Conservation (phyloP, 495 filamentous ascomycete genomes). For the Penicillium macrosclerotiorum region DNA sequence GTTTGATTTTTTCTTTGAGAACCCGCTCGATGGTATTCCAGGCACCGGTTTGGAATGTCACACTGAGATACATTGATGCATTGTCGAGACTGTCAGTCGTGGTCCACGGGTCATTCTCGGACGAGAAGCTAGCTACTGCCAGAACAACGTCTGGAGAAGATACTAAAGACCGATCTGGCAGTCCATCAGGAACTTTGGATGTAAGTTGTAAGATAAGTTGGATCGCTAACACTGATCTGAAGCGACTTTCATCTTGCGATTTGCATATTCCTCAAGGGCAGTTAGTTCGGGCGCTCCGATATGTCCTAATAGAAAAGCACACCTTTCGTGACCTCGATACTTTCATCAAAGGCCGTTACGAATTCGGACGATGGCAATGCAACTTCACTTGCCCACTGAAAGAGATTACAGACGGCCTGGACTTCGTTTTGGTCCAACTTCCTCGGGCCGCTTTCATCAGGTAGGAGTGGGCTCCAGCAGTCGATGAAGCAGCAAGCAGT, state of each 20-base stretch:
- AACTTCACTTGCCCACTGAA: conserved; percentile 33
- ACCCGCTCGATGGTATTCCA: conserved; percentile 55
- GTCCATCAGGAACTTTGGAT: conserved; percentile 10
- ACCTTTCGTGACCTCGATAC: conserved; percentile 22
- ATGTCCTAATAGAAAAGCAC: too few relatives aligned
- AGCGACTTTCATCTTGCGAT: conserved; percentile 20
- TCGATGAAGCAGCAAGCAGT: conserved; percentile 26
- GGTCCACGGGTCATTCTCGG: conserved; percentile 54
- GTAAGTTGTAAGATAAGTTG: conserved; percentile 26
- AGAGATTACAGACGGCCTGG: conserved; percentile 26
- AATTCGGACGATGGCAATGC: conserved; percentile 38
- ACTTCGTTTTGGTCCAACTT: conserved; percentile 24
- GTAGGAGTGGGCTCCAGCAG: conserved; percentile 9
- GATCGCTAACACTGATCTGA: conserved; percentile 26
- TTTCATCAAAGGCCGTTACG: conserved; percentile 26
- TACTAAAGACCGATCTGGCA: conserved; percentile 17
- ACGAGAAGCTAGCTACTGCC: conserved; percentile 48
- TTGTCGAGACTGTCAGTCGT: conserved; percentile 25
- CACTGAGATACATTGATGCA: conserved; percentile 41
- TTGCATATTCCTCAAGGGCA: conserved; percentile 14
- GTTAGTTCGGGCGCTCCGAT: not conserved
- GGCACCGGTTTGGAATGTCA: conserved; percentile 26
- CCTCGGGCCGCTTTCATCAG: conserved; percentile 14
- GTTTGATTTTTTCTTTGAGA: conserved; percentile 54
- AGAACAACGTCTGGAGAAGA: conserved; percentile 26